Evolutionary conservation across 2,329 filamentous ascomycete species (phyloP).

Genomic region (Chaetomium sp.): DNA sequence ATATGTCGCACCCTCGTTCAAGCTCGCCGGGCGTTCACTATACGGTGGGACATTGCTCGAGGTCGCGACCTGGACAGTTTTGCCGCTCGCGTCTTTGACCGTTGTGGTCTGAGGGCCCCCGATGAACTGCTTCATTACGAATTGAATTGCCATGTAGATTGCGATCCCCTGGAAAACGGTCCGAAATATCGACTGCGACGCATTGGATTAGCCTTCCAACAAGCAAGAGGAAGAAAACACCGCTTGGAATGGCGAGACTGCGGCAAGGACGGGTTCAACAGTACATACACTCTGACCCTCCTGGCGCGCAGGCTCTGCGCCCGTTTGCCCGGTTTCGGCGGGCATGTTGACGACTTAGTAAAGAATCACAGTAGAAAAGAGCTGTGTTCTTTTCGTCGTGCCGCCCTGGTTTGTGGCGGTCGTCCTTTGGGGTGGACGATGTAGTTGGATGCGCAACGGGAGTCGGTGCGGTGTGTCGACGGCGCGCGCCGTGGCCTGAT

Average conservation of each 20-base stretch:
- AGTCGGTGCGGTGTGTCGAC: no score
- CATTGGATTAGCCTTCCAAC: neutral
- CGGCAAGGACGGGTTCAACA: neutral
- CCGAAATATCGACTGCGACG: constrained; percentile 33
- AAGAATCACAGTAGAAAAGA: neutral
- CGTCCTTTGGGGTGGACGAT: no score
- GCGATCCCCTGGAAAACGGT: constrained; percentile 47
- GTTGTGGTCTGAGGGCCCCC: constrained; percentile 42
- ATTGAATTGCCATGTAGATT: constrained; percentile 55
- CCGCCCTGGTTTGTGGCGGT: neutral
- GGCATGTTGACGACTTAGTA: constrained; percentile 28
- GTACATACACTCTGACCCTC: constrained; percentile 30
- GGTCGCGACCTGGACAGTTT: constrained; percentile 47
- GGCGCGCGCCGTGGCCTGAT: no score
- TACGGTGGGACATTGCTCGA: constrained; percentile 57
- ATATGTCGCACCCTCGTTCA: constrained; percentile 57
- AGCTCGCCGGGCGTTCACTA: constrained; percentile 52
- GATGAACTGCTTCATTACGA: constrained; percentile 48
- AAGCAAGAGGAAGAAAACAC: neutral
- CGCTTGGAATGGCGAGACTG: no score
- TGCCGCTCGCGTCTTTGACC: constrained; percentile 42
- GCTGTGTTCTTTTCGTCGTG: neutral
- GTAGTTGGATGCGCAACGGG: no score
- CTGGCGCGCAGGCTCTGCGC: constrained; percentile 25
- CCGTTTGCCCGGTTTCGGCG: constrained; percentile 26